Evolutionary conservation across 2,329 filamentous ascomycete species (phyloP), one percentile per base, ranked within the genome.

Genomic region (Colletotrichum echinochloae): DNA sequence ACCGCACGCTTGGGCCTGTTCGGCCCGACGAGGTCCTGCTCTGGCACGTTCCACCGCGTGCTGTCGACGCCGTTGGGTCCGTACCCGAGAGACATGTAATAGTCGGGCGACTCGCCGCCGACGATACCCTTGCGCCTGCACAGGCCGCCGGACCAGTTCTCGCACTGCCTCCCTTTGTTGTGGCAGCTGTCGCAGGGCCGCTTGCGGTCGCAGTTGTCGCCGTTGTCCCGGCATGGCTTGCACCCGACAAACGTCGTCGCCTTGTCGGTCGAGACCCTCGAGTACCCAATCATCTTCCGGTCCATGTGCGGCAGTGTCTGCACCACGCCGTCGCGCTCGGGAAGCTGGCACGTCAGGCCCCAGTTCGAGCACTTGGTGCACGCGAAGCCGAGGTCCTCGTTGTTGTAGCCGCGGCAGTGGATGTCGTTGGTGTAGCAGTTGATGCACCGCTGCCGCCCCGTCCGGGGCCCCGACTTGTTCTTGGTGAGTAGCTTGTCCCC

Each of bases 161-260:
- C 72, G 20, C 74, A 75, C 11, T 74, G 33, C 12, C 64, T 37
- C 1, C 64, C 72, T 26, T 66, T 41, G 9, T 61, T 26, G 14
- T 71, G 65, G 73, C 81, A 83, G 5, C 76, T 79, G 60, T 82
- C 79, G 65, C 81, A 83, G 1, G 81, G 81, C 26, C 80, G 76
- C 63, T 80, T 79, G 1, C 78, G 77, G 57, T 83, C 81, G 67
- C 81, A 83, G 11, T 37, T 55, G 3, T 60, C 39, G 7, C 41
- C 48, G 28, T 60, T 52, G 3, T 63, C 4, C 8, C 41, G 41
- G 26, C 73, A 74, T 33, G 48, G 49, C 33, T 41, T 23, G 63
- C 73, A 73, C 1, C 54, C 60, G 8, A 18, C 3, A 57, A 73
- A 67, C 11, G 35, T 41, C 28, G 57, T 61, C 3, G 30, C 60